These are phyloP conservation scores for Pyrrhoderma lamaoense DNA, from an alignment of 1,284 basidiomycete genomes.

Conservation along the genomic window DNA sequence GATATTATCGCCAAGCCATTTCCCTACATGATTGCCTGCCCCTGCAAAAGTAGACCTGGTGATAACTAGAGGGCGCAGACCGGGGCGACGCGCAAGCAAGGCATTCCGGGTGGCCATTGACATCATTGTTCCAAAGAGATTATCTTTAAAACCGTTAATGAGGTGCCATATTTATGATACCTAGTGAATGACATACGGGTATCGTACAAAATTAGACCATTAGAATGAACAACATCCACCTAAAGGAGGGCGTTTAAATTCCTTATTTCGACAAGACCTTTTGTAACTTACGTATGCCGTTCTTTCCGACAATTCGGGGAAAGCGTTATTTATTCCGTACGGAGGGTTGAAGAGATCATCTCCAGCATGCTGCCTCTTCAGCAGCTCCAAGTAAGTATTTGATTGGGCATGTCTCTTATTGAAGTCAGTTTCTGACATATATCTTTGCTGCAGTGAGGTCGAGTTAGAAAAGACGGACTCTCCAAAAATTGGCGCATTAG, in stretches of 20 bases:
- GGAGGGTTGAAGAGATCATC: slow-evolving; percentile 51
- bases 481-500: slow-evolving; percentile 30
- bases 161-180: slow-evolving; percentile 40
- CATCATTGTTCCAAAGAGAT: slow-evolving; percentile 61
- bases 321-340: slow-evolving; percentile 62
- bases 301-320: no score
- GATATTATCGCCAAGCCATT: slow-evolving; percentile 65
- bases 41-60: slow-evolving; percentile 60
- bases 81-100: slow-evolving; percentile 41
- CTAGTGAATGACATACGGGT: slow-evolving; percentile 25
- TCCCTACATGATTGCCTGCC: slow-evolving; percentile 54
- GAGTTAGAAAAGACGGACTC: slow-evolving; percentile 25
- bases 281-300: no score
- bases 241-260: slow-evolving; percentile 27
- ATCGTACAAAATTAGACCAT: neutral
- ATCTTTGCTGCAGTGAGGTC: neutral
- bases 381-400: slow-evolving; percentile 69
- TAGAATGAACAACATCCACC: neutral
- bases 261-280: no score
- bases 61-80: slow-evolving; percentile 60
- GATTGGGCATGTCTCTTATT: slow-evolving; percentile 54
- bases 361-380: slow-evolving; percentile 45
- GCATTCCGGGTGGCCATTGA: slow-evolving; percentile 53
- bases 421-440: slow-evolving; percentile 35
- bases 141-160: slow-evolving; percentile 57